Conservation (phyloP, 2,329 filamentous ascomycete species). For the Colletotrichum cuscutae region DNA sequence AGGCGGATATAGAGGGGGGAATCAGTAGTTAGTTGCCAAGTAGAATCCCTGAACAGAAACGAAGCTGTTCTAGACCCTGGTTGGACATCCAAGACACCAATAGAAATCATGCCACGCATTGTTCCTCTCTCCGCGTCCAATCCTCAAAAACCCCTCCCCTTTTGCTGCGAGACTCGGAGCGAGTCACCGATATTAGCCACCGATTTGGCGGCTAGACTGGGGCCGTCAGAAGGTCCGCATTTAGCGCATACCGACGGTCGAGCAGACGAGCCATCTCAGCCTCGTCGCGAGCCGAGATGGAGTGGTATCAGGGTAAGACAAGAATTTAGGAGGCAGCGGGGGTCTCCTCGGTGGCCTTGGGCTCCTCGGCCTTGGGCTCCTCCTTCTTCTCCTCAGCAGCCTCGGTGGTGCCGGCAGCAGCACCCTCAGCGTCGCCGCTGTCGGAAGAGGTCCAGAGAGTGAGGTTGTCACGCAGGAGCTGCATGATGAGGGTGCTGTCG, state of each 20-base stretch:
- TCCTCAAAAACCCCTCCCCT: constrained; percentile 48
- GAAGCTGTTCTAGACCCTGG: constrained; percentile 14
- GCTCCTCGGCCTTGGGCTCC: constrained; percentile 56
- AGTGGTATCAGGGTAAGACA: constrained; percentile 49
- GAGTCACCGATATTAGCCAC: constrained; percentile 44
- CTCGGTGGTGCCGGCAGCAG: constrained; percentile 70
- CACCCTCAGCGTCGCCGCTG: constrained; percentile 78
- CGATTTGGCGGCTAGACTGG: constrained; percentile 39
- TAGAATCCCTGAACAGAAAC: constrained; percentile 14
- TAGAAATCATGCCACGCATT: constrained; percentile 49
- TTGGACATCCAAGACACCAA: constrained; percentile 30
- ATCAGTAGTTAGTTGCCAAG: constrained; percentile 33
- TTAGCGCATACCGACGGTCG: constrained; percentile 7
- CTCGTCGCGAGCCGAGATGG: constrained; percentile 47
- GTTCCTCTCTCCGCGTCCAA: constrained; percentile 49
- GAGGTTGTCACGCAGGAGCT: constrained; percentile 97
- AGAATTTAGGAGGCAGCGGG: constrained; percentile 64
- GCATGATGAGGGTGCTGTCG: constrained; percentile 99
- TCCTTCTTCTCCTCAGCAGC: constrained; percentile 68
- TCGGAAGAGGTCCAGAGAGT: constrained; percentile 98
- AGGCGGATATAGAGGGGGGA: constrained; percentile 21
- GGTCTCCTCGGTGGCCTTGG: constrained; percentile 51
- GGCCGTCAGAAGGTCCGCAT: constrained; percentile 23
- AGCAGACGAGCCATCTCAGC: constrained; percentile 44
- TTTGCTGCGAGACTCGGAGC: constrained; percentile 41